Conservation (phyloP, 2,329 filamentous ascomycete species). For the Colletotrichum sp. region DNA sequence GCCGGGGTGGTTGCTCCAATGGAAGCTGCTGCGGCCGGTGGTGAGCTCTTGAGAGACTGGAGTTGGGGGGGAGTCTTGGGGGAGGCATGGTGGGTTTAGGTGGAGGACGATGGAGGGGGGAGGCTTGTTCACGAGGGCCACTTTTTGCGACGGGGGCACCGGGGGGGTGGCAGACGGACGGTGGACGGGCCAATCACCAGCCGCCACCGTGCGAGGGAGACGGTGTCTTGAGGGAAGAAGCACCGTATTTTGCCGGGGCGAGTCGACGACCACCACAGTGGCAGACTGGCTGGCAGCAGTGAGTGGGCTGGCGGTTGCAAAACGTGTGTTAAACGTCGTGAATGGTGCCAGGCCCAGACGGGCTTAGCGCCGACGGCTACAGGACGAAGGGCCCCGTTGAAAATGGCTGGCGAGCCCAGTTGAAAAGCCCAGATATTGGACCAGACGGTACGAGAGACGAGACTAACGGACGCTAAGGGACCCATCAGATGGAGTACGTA, state of each 20-base stretch:
- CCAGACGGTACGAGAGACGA: neutral
- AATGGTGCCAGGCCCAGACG: neutral
- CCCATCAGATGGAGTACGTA: neutral
- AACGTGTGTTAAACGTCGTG: neutral
- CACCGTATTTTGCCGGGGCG: slow-evolving; percentile 22
- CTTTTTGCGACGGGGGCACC: neutral
- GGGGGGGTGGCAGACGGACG: neutral
- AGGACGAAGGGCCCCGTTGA: neutral
- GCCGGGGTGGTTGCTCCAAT: neutral
- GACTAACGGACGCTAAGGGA: neutral
- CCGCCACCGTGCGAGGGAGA: slow-evolving; percentile 15
- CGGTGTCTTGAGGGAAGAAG: neutral
- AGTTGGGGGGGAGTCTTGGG: neutral
- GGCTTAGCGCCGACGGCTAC: neutral
- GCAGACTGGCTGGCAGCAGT: too few species aligned
- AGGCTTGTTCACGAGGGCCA: slow-evolving; percentile 20
- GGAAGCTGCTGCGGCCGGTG: slow-evolving; percentile 16
- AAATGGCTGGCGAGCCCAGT: neutral
- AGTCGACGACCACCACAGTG: neutral
- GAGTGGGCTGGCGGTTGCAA: neutral
- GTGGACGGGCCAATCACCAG: slow-evolving; percentile 21
- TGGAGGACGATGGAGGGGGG: neutral
- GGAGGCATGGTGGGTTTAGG: neutral
- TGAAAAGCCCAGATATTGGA: neutral
- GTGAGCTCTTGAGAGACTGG: slow-evolving; percentile 11